Percentiles rank a stretch among this genome's conserved stretches.
phyloP scores from a whole-genome alignment of 805 yeast species.

The Candida nonsorbophila region DNA sequence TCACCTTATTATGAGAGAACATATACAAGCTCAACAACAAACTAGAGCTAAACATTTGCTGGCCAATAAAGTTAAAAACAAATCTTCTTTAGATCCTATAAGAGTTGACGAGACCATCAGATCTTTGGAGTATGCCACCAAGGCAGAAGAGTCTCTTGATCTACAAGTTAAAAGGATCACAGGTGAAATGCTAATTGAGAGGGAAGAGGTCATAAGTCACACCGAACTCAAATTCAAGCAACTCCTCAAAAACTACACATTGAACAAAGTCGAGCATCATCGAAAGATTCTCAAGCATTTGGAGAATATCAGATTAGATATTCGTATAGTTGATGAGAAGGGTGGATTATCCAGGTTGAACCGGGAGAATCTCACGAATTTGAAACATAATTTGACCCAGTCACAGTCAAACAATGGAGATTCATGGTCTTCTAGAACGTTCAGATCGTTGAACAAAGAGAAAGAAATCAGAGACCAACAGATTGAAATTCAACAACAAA shows the following conservation, averaged over 20 bases:
- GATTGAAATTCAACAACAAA: constrained; percentile 9
- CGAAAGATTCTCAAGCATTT: constrained; percentile 71
- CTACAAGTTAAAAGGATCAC: constrained; percentile 77
- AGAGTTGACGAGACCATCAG: constrained; percentile 88
- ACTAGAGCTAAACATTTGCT: constrained; percentile 65
- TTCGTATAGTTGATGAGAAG: constrained; percentile 64
- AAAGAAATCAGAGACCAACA: constrained; percentile 15
- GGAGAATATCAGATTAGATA: constrained; percentile 66
- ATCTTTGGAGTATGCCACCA: constrained; percentile 71
- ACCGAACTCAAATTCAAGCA: constrained; percentile 52
- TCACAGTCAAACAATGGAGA: constrained; percentile 39
- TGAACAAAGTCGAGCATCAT: constrained; percentile 79
- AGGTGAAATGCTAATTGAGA: constrained; percentile 77
- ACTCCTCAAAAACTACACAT: constrained; percentile 53
- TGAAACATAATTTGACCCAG: constrained; percentile 37
- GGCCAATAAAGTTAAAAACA: constrained; percentile 67
- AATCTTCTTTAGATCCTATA: constrained; percentile 73
- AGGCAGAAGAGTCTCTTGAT: constrained; percentile 70
- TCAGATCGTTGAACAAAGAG: constrained; percentile 27
- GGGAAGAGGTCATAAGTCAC: constrained; percentile 51
- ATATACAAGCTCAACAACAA: constrained; percentile 69
- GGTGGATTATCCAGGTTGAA: constrained; percentile 86
- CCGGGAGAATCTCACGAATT: constrained; percentile 52
- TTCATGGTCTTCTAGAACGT: constrained; percentile 40
- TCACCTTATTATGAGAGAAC: constrained; percentile 87